Base-by-base conservation (phyloP, 2,329 filamentous ascomycete genomes). In the Diplodia seriata region DNA sequence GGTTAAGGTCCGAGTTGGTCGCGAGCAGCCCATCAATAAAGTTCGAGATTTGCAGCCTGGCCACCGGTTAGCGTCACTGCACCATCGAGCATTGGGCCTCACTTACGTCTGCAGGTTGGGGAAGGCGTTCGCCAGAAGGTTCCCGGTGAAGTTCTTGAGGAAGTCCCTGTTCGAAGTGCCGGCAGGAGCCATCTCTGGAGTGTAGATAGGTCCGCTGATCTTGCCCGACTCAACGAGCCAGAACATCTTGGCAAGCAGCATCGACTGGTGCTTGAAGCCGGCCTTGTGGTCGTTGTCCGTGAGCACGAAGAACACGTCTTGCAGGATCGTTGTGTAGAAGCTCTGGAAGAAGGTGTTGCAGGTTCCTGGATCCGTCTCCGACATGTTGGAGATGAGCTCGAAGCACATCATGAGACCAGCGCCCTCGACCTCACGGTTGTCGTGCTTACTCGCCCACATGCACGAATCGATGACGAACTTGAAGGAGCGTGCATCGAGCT, bases 361-460 rank as follows among this genome's bases (percentile, higher is more conserved):
- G 0, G 93, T 98, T 75, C 90, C 85, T 23, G 87, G 82, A 77
- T 98, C 94, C 0, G 93, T 91, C 74, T 97, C 94, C 9, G 94
- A 93, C 84, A 99, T 97, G 81, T 99, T 99, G 81, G 91, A 94
- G 78, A 99, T 94, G 71, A 99, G 85, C 82, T 99, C 95, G 72
- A 97, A 88, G 79, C 94, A 98, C 95, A 99, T 99, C 81, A 94
- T 95, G 70, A 99, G 88, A 69, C 95, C 95, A 49, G 95, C 96
- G 72, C 92, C 93, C 81, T 99, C 95, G 36, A 99, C 95, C 77
- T 97, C 93, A 69, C 95, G 91, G 82, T 99, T 99, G 83, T 99
- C 95, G 81, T 99, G 95, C 85, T 99, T 99, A 84, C 94, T 97
- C n/a, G 96, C 95, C 96, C 95, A 99, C 86, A 98, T 93, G 85